These are phyloP conservation scores for Cutaneotrichosporon arboriforme DNA, from an alignment of 1,284 basidiomycete genomes.

Conservation along the genomic window DNA sequence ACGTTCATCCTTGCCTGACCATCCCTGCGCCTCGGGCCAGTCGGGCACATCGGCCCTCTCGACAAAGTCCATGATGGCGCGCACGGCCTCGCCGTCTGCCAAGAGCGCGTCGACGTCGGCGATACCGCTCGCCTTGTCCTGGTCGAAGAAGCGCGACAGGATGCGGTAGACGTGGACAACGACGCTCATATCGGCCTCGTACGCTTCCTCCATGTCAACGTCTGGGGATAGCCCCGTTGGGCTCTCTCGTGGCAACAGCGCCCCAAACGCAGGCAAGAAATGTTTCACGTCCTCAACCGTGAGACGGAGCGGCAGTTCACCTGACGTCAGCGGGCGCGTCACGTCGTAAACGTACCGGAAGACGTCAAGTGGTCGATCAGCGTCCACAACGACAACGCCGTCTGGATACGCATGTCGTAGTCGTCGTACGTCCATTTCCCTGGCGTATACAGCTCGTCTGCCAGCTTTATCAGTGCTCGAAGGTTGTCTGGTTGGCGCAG, in stretches of 20 bases:
- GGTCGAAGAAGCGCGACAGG: constrained; percentile 5
- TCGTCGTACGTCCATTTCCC: not conserved
- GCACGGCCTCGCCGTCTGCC: not conserved
- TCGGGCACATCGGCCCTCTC: constrained; percentile 12
- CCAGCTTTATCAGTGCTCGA: not conserved
- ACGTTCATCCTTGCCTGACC: not conserved
- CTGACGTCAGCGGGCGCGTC: not conserved
- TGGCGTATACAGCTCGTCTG: not conserved
- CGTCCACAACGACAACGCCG: constrained; percentile 4
- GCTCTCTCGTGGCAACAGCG: not conserved
- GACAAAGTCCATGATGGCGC: constrained; percentile 21
- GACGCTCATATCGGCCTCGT: constrained; percentile 1
- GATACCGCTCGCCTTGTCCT: constrained; percentile 4
- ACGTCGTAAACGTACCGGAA: not conserved
- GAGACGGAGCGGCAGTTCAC: constrained; percentile 4
- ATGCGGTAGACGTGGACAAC: constrained; percentile 3
- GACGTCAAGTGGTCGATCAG: not conserved
- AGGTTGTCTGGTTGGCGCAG: not conserved
- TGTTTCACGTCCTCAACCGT: not conserved
- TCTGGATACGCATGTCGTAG: not conserved
- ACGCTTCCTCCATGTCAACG: constrained; percentile 1
- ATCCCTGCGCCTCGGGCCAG: not conserved
- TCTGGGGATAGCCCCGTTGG: not conserved
- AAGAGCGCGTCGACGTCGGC: constrained; percentile 7
- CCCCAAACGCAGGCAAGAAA: constrained; percentile 2